phyloP scores from a whole-genome alignment of 768 basidiomycete species.

The Termitomyces sp. region DNA sequence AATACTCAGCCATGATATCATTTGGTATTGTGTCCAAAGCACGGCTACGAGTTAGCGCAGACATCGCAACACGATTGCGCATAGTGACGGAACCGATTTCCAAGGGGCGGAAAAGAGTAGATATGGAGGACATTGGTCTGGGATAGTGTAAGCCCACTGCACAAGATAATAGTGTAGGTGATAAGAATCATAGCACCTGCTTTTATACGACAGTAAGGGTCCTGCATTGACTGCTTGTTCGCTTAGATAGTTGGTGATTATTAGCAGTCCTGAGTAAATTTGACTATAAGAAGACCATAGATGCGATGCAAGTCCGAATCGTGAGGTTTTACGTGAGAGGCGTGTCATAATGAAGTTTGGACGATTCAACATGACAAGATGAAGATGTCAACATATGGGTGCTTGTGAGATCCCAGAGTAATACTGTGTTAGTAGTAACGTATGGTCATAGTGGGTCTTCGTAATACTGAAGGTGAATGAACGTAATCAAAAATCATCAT shows the following conservation, averaged over 20 bases:
- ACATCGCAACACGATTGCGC: conserved; percentile 29
- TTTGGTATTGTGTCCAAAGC: conserved; percentile 28
- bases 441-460: too few relatives aligned
- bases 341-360: too few relatives aligned
- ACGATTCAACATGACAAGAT: too few relatives aligned
- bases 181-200: not conserved
- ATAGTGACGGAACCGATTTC: conserved; percentile 26
- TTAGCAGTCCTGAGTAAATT: not conserved
- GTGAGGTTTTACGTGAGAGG: too few relatives aligned
- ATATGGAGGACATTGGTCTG: not conserved
- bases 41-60: conserved; percentile 32
- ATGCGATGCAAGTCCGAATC: too few relatives aligned
- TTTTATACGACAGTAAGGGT: not conserved
- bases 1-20: conserved; percentile 31
- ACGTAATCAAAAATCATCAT: too few relatives aligned
- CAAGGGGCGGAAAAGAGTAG: conserved; percentile 23
- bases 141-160: not conserved
- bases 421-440: too few relatives aligned
- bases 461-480: too few relatives aligned
- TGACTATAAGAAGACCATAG: too few relatives aligned
- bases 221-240: not conserved
- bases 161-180: not conserved
- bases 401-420: too few relatives aligned
- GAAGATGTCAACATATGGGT: too few relatives aligned
- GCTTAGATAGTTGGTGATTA: not conserved